A percentile compares a stretch with the other conserved stretches of the same genome.
Conservation (phyloP, 495 filamentous ascomycete genomes). For the Geoglossum glabrum region DNA sequence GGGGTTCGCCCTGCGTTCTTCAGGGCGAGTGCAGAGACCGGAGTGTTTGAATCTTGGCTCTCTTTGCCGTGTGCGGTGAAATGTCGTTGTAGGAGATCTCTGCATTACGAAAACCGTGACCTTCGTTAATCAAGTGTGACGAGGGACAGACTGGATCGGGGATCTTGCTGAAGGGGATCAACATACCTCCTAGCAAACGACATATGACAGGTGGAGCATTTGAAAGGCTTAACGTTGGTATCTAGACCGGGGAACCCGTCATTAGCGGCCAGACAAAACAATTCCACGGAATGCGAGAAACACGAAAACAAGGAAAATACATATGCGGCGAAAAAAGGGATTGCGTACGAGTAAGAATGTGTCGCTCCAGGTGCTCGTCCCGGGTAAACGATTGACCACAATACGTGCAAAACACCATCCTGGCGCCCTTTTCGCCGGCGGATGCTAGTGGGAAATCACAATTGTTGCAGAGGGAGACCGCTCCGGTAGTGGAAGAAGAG, state of each 20-base stretch:
- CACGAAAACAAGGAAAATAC: background rate
- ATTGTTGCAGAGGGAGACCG: background rate
- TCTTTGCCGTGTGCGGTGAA: background rate
- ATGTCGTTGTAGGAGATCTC: background rate
- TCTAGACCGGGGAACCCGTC: background rate
- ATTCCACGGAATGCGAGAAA: background rate
- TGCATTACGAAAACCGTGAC: background rate
- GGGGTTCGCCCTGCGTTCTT: background rate
- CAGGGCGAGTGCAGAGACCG: background rate
- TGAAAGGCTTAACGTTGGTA: constrained; percentile 6
- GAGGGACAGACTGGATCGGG: background rate
- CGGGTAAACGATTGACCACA: constrained; percentile 5
- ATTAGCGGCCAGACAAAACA: background rate
- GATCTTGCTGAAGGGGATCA: background rate
- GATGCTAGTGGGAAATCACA: too few species aligned
- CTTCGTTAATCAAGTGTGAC: background rate
- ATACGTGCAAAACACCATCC: constrained; percentile 6
- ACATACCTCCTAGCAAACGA: constrained; percentile 3
- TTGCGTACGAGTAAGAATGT: constrained; percentile 4
- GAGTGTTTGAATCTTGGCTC: background rate
- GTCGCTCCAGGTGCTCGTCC: constrained; percentile 4
- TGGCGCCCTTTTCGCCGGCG: background rate
- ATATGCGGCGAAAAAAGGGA: background rate
- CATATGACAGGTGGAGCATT: constrained; percentile 5
- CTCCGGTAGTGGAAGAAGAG: too few species aligned